A percentile compares a stretch with the other conserved stretches of the same genome.
These are phyloP conservation scores for Macrotyloma uniflorum DNA, from an alignment of 306 rosid genomes.

Conservation along the genomic window DNA sequence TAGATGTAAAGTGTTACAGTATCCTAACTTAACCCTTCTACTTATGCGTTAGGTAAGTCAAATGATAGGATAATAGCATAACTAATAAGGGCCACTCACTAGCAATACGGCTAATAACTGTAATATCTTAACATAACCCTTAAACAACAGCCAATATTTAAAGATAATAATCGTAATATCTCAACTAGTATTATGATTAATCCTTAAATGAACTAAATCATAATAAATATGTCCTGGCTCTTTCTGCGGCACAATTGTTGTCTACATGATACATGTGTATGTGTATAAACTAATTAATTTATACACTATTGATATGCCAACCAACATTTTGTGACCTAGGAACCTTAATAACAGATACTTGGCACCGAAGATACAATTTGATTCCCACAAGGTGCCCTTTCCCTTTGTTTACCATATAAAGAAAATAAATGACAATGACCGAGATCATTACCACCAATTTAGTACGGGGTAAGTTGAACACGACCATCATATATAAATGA, in stretches of 20 bases:
- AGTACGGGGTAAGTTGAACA: constrained; percentile 67
- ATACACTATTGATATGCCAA: constrained; percentile 19
- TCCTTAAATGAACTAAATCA: neutral
- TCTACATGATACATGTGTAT: neutral
- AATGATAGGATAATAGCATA: neutral
- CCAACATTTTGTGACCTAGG: neutral
- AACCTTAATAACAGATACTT: constrained; percentile 1
- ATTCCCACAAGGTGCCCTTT: constrained; percentile 11
- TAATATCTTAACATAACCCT: neutral
- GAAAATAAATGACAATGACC: constrained; percentile 24
- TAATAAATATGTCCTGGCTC: neutral
- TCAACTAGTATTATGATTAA: neutral
- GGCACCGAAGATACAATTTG: constrained; percentile 18
- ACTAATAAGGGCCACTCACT: neutral
- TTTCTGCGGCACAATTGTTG: neutral
- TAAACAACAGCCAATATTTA: neutral
- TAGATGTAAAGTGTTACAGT: neutral
- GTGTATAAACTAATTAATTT: constrained; percentile 4
- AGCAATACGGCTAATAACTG: neutral
- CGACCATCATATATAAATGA: constrained; percentile 78
- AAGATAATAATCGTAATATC: neutral
- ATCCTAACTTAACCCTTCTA: neutral
- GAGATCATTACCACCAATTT: constrained; percentile 62
- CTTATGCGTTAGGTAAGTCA: neutral
- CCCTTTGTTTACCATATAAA: constrained; percentile 5